These are phyloP conservation scores for Amorphotheca resinae DNA, from an alignment of 495 filamentous ascomycete species.

Conservation along the genomic window DNA sequence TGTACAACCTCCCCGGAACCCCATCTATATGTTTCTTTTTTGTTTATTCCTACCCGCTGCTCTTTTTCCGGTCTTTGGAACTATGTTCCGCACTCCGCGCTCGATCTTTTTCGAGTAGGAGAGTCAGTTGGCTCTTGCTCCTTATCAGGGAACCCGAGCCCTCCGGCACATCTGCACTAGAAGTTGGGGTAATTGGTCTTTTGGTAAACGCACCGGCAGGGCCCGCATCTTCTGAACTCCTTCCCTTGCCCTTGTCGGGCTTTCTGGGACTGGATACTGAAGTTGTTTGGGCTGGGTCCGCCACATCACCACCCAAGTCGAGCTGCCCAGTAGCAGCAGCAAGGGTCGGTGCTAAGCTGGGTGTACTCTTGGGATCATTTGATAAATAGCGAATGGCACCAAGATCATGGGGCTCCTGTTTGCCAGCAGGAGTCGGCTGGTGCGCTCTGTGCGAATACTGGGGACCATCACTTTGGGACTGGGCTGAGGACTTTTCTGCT, in stretches of 20 bases:
- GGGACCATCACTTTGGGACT: background rate
- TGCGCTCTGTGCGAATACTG: background rate
- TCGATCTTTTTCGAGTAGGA: slow-evolving; percentile 32
- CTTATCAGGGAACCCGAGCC: slow-evolving; percentile 23
- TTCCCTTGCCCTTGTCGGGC: slow-evolving; percentile 16
- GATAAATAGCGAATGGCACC: background rate
- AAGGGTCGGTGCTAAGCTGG: slow-evolving; percentile 17
- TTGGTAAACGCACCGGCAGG: slow-evolving; percentile 10
- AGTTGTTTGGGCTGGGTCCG: too few relatives aligned
- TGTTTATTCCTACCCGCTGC: background rate
- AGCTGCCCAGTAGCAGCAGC: slow-evolving; percentile 16
- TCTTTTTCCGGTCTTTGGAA: background rate
- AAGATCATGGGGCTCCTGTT: background rate
- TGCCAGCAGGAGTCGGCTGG: slow-evolving; percentile 2
- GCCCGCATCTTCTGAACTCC: slow-evolving; percentile 4
- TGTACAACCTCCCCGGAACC: background rate
- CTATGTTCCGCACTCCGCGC: slow-evolving; percentile 9
- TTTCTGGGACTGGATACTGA: background rate
- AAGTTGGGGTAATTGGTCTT: slow-evolving; percentile 11
- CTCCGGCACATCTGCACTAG: background rate
- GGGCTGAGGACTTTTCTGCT: background rate
- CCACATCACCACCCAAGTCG: background rate
- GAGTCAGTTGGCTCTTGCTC: slow-evolving; percentile 37
- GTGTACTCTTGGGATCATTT: slow-evolving; percentile 3
- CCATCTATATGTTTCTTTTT: background rate